Evolutionary conservation across 768 basidiomycete species (phyloP).

Genomic region (Lactarius hatsudake): DNA sequence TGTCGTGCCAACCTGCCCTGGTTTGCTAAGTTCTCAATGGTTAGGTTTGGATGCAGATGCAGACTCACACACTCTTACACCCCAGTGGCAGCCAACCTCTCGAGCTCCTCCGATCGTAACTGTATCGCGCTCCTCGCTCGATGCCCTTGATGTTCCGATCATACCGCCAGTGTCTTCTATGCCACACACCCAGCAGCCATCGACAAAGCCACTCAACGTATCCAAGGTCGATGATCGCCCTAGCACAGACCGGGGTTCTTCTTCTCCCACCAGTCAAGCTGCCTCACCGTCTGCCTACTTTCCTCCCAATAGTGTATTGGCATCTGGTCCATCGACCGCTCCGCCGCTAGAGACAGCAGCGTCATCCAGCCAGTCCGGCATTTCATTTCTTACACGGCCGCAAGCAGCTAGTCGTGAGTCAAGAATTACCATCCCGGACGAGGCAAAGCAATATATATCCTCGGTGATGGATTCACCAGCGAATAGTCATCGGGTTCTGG

Average conservation of each 20-base stretch:
- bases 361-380: conserved; percentile 4
- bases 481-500: conserved; percentile 46
- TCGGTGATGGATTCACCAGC: conserved; percentile 64
- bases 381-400: conserved; percentile 8
- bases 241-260: neutral
- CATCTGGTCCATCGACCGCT: neutral
- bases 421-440: conserved; percentile 69
- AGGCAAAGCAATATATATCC: conserved; percentile 69
- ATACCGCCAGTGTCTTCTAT: neutral
- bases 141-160: neutral
- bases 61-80: conserved; percentile 19
- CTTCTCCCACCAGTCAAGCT: conserved; percentile 2
- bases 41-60: conserved; percentile 3
- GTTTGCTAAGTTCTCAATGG: conserved; percentile 7
- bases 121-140: neutral
- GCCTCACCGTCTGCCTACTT: conserved; percentile 9
- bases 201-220: conserved; percentile 16
- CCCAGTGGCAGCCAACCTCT: conserved; percentile 16
- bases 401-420: conserved; percentile 55
- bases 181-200: conserved; percentile 3
- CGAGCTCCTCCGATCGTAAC: conserved; percentile 14
- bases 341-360: conserved; percentile 9
- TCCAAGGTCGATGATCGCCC: conserved; percentile 9
- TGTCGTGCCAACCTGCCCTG: conserved; percentile 4
- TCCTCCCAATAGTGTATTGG: neutral